These are phyloP conservation scores for Flueggea neowawraea DNA, from an alignment of 441 rosid genomes.

Conservation along the genomic window DNA sequence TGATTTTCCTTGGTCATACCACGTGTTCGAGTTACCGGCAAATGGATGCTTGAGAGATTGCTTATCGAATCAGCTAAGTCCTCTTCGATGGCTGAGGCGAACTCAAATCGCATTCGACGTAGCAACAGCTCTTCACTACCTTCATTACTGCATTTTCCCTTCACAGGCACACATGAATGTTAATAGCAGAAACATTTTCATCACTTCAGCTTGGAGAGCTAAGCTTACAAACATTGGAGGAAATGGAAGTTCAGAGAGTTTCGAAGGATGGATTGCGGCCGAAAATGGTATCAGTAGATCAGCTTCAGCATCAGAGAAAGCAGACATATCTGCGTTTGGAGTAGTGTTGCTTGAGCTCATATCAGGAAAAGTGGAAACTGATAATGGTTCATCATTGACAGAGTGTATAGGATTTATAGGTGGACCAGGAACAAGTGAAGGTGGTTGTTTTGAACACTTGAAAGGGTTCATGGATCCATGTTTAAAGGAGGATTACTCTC, in stretches of 20 bases:
- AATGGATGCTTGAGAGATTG: conserved; percentile 49
- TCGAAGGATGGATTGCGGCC: conserved; percentile 18
- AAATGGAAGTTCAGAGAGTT: background rate
- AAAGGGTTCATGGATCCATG: conserved; percentile 52
- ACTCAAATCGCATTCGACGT: conserved; percentile 49
- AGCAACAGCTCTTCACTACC: conserved; percentile 47
- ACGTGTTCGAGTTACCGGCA: conserved; percentile 37
- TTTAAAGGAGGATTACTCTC: conserved; percentile 42
- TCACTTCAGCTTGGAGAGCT: conserved; percentile 46
- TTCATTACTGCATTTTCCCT: conserved; percentile 50
- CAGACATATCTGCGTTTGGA: conserved; percentile 45
- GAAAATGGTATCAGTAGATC: conserved; percentile 16
- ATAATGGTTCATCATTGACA: conserved; percentile 22
- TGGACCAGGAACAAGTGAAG: conserved; percentile 29
- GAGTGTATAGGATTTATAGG: conserved; percentile 40
- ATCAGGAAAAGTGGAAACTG: conserved; percentile 36
- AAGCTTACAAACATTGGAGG: conserved; percentile 37
- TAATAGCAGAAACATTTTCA: conserved; percentile 35
- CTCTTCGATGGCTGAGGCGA: conserved; percentile 32
- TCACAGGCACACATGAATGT: conserved; percentile 38
- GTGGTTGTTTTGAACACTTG: conserved; percentile 53
- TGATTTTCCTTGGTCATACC: conserved; percentile 31
- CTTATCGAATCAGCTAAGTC: conserved; percentile 19
- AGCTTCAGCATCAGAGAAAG: conserved; percentile 26
- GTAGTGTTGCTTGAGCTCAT: conserved; percentile 54